Conservation (phyloP, 1,284 basidiomycete species). For the Gomphus bonarii region DNA sequence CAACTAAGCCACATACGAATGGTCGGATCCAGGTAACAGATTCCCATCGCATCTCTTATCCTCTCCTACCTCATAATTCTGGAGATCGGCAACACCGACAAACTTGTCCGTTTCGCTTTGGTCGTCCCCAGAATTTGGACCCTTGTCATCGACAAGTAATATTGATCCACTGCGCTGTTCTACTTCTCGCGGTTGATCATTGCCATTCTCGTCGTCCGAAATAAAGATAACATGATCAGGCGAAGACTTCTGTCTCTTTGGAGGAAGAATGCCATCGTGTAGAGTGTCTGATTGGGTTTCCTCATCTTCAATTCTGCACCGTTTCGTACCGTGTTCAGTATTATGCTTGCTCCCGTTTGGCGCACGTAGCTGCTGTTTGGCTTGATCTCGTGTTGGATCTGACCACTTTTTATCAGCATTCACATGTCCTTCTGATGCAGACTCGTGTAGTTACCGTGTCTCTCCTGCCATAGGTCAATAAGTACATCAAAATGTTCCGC, state of each 20-base stretch:
- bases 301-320: not conserved
- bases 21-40: not conserved
- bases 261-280: not conserved
- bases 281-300: not conserved
- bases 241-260: not conserved
- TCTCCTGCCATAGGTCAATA: not conserved
- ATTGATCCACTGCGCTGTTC: not conserved
- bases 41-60: not conserved
- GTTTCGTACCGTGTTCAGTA: not conserved
- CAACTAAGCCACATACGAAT: not conserved
- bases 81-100: not conserved
- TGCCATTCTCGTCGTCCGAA: not conserved
- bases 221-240: not conserved
- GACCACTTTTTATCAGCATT: not conserved
- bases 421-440: not conserved
- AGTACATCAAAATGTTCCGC: not conserved
- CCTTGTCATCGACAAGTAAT: not conserved
- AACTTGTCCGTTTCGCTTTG: not conserved
- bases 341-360: not conserved
- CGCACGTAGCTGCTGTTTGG: not conserved
- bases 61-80: not conserved
- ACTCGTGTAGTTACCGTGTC: not conserved
- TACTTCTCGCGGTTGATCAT: not conserved
- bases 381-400: not conserved
- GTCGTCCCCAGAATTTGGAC: not conserved